phyloP scores from a whole-genome alignment of 257 asterid species.

The Solanum chilense region DNA sequence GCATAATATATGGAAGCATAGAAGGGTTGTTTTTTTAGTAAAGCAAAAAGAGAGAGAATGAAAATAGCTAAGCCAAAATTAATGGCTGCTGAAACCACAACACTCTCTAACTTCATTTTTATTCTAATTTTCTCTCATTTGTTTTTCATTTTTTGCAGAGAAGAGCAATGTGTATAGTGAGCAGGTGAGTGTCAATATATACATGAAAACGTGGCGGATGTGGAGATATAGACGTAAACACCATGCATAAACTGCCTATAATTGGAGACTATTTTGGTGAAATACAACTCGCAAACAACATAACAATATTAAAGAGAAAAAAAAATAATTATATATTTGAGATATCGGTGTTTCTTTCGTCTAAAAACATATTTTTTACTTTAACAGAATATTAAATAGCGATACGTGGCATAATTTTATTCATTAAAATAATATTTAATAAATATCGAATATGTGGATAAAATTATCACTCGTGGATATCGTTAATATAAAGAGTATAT shows the following conservation, averaged over 20 bases:
- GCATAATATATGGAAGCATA: slow-evolving; percentile 59
- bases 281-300: background rate
- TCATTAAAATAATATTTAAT: no score
- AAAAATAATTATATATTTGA: no score
- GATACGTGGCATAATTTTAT: no score
- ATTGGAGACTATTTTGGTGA: background rate
- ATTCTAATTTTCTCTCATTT: background rate
- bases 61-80: slow-evolving; percentile 67
- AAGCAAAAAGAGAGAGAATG: slow-evolving; percentile 53
- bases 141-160: background rate
- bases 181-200: background rate
- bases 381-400: accelerated
- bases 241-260: background rate
- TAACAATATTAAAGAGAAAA: no score
- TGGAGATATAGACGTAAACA: background rate
- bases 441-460: no score
- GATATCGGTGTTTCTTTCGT: accelerated
- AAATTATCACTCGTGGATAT: no score
- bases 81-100: slow-evolving; percentile 61
- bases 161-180: background rate
- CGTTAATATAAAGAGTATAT: no score
- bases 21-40: slow-evolving; percentile 57
- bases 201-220: background rate
- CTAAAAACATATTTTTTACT: no score
- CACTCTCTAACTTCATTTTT: slow-evolving; percentile 54